Percentiles rank a stretch among this genome's conserved stretches.
Evolutionary conservation across 2,329 filamentous ascomycete species (phyloP).

Genomic region (Emericellopsis atlantica): DNA sequence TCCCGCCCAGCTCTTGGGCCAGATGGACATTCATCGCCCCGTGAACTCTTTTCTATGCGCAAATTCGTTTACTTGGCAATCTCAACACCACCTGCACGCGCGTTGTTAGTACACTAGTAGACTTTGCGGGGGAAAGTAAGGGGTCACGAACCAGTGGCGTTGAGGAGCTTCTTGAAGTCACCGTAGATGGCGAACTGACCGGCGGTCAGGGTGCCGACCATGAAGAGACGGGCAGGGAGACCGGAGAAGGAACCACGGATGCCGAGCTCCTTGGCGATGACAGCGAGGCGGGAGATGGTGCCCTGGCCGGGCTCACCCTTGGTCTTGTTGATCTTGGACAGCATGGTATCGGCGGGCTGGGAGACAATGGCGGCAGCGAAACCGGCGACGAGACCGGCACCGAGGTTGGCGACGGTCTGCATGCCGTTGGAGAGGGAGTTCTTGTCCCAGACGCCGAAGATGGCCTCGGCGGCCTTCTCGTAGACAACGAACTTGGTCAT

Average conservation of each 20-base stretch:
- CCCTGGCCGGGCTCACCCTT: conserved; percentile 78
- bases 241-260: conserved; percentile 65
- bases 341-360: conserved; percentile 87
- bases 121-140: too few species aligned
- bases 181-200: conserved; percentile 85
- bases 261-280: conserved; percentile 81
- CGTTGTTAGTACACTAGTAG: too few species aligned
- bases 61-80: conserved; percentile 10
- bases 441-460: conserved; percentile 63
- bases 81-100: conserved; percentile 35
- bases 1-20: too few species aligned
- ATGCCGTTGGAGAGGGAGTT: conserved; percentile 49
- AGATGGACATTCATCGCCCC: too few species aligned
- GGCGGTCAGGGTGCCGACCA: conserved; percentile 60
- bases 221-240: conserved; percentile 59
- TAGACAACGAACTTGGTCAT: conserved; percentile 93
- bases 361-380: conserved; percentile 80
- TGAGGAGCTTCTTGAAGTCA: conserved; percentile 55
- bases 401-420: conserved; percentile 74
- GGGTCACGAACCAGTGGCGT: conserved; percentile 40
- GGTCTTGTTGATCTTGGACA: conserved; percentile 94
- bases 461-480: conserved; percentile 71
- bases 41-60: neutral
- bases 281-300: conserved; percentile 67
- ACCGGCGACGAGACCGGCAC: conserved; percentile 40